phyloP scores from a whole-genome alignment of 495 filamentous ascomycete genomes.

The Penicillium parvum region DNA sequence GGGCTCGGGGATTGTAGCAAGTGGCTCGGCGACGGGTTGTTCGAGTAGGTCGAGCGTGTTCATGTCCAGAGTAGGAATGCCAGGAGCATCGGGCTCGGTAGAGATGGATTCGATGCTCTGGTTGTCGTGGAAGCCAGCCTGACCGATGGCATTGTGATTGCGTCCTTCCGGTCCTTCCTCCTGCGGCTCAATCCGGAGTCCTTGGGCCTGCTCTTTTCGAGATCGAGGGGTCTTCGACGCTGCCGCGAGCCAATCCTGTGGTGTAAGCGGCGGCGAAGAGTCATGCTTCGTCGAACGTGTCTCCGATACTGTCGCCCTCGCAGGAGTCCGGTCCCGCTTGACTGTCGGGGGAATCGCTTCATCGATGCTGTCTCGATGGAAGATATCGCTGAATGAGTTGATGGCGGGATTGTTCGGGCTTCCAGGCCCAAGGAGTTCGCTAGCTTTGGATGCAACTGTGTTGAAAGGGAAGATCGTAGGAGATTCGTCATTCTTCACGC shows the following conservation, averaged over 20 bases:
- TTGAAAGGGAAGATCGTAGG: constrained; percentile 33
- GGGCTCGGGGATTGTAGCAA: constrained; percentile 6
- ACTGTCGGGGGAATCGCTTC: constrained; percentile 22
- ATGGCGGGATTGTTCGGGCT: constrained; percentile 22
- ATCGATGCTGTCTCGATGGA: constrained; percentile 17
- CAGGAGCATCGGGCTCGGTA: constrained; percentile 25
- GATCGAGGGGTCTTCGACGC: constrained; percentile 26
- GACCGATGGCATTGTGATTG: constrained; percentile 8
- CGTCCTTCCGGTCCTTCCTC: constrained; percentile 15
- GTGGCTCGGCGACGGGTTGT: constrained; percentile 5
- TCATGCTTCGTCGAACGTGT: constrained; percentile 1
- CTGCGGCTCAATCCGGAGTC: constrained; percentile 6
- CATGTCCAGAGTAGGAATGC: constrained; percentile 33
- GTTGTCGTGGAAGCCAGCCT: constrained; percentile 21
- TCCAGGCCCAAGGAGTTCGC: constrained; percentile 22
- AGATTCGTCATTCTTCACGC: constrained; percentile 18
- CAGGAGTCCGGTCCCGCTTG: constrained; percentile 18
- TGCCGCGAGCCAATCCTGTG: constrained; percentile 44
- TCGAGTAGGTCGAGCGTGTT: constrained; percentile 17
- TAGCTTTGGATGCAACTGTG: constrained; percentile 27
- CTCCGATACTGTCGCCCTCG: constrained; percentile 12
- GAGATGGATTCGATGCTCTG: constrained; percentile 27
- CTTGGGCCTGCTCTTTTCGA: constrained; percentile 12
- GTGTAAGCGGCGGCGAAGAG: constrained; percentile 32
- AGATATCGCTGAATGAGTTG: constrained; percentile 20